Percentiles rank a stretch among this genome's conserved stretches.
These are phyloP conservation scores for Amanita rimosa DNA, from an alignment of 768 basidiomycete genomes.

Conservation along the genomic window DNA sequence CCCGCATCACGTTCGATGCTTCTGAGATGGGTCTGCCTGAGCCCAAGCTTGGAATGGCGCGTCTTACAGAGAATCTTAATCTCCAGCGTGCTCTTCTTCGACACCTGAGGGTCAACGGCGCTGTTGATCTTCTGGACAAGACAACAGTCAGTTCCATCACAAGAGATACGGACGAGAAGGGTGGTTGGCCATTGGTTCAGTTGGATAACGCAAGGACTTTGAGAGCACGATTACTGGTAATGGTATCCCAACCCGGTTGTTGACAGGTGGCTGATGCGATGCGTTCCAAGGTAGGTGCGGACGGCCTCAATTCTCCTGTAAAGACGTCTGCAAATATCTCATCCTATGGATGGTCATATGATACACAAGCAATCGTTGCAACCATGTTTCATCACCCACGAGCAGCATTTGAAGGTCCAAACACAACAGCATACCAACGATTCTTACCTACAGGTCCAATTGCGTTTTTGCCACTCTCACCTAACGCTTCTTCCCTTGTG, in stretches of 20 bases:
- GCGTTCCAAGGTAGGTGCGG: slow-evolving; percentile 70
- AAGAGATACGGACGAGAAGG: slow-evolving; percentile 35
- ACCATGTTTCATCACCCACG: slow-evolving; percentile 70
- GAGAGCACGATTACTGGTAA: slow-evolving; percentile 65
- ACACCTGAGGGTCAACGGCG: slow-evolving; percentile 38
- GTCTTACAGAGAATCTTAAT: slow-evolving; percentile 87
- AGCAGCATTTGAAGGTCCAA: slow-evolving; percentile 46
- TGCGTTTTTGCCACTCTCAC: slow-evolving; percentile 84
- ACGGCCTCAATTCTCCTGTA: slow-evolving; percentile 92
- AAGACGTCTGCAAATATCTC: slow-evolving; percentile 76
- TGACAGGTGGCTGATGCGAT: not conserved
- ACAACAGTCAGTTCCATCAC: slow-evolving; percentile 66
- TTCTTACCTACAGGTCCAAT: slow-evolving; percentile 94
- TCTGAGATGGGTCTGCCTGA: slow-evolving; percentile 28
- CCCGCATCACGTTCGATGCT: slow-evolving; percentile 63
- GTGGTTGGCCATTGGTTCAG: slow-evolving; percentile 72
- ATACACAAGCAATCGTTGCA: slow-evolving; percentile 82
- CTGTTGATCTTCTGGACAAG: slow-evolving; percentile 58
- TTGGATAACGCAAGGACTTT: slow-evolving; percentile 58
- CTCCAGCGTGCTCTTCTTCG: slow-evolving; percentile 77
- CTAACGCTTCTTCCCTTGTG: slow-evolving; percentile 75
- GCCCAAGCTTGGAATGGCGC: slow-evolving; percentile 48
- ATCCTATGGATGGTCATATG: slow-evolving; percentile 87
- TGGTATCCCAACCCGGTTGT: slow-evolving; percentile 6
- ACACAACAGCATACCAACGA: slow-evolving; percentile 83